These are phyloP conservation scores for Craterostigma plantagineum DNA, from an alignment of 257 asterid genomes.

Conservation along the genomic window DNA sequence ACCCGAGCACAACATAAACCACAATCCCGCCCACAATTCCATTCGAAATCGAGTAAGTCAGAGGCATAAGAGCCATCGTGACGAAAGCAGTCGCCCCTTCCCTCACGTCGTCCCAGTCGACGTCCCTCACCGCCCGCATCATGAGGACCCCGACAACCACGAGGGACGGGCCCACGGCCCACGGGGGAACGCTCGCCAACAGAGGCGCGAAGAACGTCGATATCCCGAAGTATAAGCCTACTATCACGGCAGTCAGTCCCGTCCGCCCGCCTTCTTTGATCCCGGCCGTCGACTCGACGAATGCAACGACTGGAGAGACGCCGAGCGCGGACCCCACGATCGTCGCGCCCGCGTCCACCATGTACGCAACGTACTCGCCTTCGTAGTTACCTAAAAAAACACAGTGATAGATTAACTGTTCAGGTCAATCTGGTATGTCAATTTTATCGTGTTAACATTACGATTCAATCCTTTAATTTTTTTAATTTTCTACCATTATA, in stretches of 20 bases:
- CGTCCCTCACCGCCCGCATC: constrained; percentile 57
- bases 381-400: constrained; percentile 38
- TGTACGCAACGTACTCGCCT: constrained; percentile 63
- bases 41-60: constrained; percentile 61
- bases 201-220: constrained; percentile 44
- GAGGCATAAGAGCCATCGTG: constrained; percentile 54
- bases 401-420: too few relatives aligned
- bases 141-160: constrained; percentile 72
- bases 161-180: constrained; percentile 77
- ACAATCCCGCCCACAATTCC: constrained; percentile 73
- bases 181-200: constrained; percentile 55
- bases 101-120: constrained; percentile 42
- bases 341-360: constrained; percentile 69
- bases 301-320: constrained; percentile 53
- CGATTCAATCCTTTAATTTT: too few relatives aligned
- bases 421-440: too few relatives aligned
- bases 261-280: constrained; percentile 65
- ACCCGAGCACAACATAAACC: constrained; percentile 25
- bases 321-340: constrained; percentile 54
- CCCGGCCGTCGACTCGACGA: constrained; percentile 58
- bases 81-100: constrained; percentile 67
- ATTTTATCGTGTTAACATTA: too few relatives aligned
- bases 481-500: too few relatives aligned
- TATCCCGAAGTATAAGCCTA: constrained; percentile 40
- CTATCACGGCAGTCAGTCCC: constrained; percentile 48